A percentile compares a stretch with the other conserved stretches of the same genome.
Conservation (phyloP, 2,329 filamentous ascomycete genomes). For the Trichophyton mentagrophytes region DNA sequence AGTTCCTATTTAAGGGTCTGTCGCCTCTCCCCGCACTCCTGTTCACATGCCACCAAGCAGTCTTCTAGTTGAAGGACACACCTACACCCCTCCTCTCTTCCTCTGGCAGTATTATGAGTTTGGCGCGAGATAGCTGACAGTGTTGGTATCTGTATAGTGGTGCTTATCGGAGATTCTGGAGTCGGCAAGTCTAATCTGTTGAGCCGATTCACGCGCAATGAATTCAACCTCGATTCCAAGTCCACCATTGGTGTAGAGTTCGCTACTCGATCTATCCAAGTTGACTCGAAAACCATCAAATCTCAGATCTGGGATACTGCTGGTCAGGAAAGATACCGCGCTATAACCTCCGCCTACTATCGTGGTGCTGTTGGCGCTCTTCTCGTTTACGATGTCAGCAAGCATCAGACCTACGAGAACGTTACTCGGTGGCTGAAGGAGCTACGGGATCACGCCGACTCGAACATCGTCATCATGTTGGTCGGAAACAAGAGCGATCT, state of each 20-base stretch:
- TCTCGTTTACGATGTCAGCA: constrained; percentile 98
- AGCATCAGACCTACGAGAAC: constrained; percentile 98
- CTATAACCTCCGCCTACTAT: constrained; percentile 98
- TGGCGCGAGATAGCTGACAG: not conserved
- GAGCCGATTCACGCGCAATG: constrained; percentile 98
- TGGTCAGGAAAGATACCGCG: constrained; percentile 95
- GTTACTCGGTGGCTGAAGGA: constrained; percentile 99
- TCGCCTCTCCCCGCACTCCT: not conserved
- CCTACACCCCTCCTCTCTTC: not conserved
- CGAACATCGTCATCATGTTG: constrained; percentile 99
- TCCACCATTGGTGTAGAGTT: constrained; percentile 99
- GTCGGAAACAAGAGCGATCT: constrained; percentile 99
- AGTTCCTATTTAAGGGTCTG: constrained; percentile 99
- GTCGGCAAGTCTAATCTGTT: constrained; percentile 99
- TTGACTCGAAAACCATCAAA: constrained; percentile 99
- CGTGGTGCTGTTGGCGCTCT: constrained; percentile 92
- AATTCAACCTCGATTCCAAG: constrained; percentile 99
- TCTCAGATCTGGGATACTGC: constrained; percentile 99
- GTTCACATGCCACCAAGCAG: not conserved
- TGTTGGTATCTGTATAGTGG: constrained; percentile 47
- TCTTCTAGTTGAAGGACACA: not conserved
- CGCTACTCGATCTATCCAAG: constrained; percentile 94
- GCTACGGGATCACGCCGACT: constrained; percentile 91
- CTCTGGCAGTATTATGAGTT: not conserved
- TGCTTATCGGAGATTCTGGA: constrained; percentile 97